Conservation (phyloP, 2,329 filamentous ascomycete genomes). For the Nothophoma quercina region DNA sequence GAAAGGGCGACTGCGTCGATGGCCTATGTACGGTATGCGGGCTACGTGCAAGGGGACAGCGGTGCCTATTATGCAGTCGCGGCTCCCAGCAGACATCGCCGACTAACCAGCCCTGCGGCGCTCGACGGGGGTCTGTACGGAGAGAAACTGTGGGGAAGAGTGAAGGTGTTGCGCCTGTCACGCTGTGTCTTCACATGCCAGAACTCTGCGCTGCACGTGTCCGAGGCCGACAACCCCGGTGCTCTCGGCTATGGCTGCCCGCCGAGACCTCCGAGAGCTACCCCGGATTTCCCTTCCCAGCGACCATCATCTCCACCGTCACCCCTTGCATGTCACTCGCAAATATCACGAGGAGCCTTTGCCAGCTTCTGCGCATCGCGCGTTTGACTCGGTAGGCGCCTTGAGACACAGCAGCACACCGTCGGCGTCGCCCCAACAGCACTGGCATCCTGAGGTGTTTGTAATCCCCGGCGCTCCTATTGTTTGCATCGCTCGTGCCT, state of each 20-base stretch:
- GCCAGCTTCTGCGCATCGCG: background rate
- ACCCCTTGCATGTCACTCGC: conserved; percentile 16
- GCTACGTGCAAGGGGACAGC: too few relatives aligned
- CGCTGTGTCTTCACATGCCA: conserved; percentile 10
- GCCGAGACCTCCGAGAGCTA: background rate
- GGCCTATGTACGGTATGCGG: conserved; percentile 1
- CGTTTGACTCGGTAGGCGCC: background rate
- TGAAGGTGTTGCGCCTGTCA: conserved; percentile 3
- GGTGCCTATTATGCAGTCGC: conserved; percentile 23
- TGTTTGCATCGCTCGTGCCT: conserved; percentile 1
- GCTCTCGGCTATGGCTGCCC: conserved; percentile 5
- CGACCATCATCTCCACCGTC: conserved; percentile 12
- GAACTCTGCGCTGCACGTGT: conserved; percentile 13
- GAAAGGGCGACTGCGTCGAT: background rate
- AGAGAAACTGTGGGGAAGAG: background rate
- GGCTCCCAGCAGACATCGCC: conserved; percentile 19
- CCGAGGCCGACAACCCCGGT: background rate
- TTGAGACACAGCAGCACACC: background rate
- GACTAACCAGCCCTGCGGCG: conserved; percentile 5
- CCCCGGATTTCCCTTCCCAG: conserved; percentile 10
- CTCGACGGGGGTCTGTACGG: conserved; percentile 3
- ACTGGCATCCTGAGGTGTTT: background rate
- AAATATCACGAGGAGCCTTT: background rate
- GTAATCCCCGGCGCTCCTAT: conserved; percentile 6
- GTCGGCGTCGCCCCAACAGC: background rate